Base-by-base conservation (phyloP, 805 yeast genomes). In the Candida ortonii region DNA sequence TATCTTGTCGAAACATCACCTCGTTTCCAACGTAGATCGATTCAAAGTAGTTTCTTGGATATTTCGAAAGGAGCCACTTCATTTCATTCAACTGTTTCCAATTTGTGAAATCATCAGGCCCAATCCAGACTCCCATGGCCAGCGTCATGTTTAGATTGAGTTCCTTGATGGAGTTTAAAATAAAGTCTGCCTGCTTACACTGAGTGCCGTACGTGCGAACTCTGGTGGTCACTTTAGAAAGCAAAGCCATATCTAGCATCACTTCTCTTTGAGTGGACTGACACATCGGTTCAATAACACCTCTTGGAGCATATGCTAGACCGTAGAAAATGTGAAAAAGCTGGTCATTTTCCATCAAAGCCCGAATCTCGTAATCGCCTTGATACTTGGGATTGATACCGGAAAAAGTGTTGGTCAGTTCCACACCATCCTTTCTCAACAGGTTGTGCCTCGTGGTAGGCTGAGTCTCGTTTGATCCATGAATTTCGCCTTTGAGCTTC, bases 101-200 rank as follows among this genome's bases (percentile, higher is more conserved):
- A 40, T 80, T 80, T 6, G 59, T 59, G 4, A 57, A 53, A 4
- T 68, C 61, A 50, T 75, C 62, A 1, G 47, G 42, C 0, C 78
- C 75, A 25, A 80, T 71, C 83, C 84, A 76, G 2, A 82, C 70
- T 1, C 87, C 87, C 39, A 80, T 47, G 0, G 83, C 56, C 15
- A 83, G 46, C 0, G 78, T 71, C 66, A 80, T 64, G 39, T 78
- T 70, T 25, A 80, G 52, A 12, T 70, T 60, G 33, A 78, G 54
- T 3, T 64, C 65, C 24, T 59, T 52, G 8, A 83, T 72, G 0
- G 85, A 71, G 8, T 71, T 70, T 28, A 82, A 55, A 9, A 79
- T 70, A 22, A 57, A 53, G 9, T 65, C 70, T 0, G 71, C 69
- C 50, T 80, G 86, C 22, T 67, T 53, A 44, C 88, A 80, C 43